phyloP scores from a whole-genome alignment of 1,284 basidiomycete genomes.

The Trichosporon ovoides region DNA sequence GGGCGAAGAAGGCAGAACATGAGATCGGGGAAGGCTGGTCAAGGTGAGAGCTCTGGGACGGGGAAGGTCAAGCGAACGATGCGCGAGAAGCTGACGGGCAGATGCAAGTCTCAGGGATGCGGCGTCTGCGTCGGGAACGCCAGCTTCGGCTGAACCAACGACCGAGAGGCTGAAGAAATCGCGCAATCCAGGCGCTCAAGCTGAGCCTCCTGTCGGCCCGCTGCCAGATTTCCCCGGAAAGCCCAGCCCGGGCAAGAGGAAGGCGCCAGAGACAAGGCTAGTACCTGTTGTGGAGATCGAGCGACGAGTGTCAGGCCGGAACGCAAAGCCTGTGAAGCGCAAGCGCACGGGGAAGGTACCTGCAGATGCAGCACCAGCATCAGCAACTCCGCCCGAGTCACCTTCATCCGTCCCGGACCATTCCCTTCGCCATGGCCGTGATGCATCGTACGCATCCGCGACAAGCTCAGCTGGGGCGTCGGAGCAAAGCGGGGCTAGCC shows the following conservation, averaged over 20 bases:
- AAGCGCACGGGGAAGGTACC: too few relatives aligned
- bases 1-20: neutral
- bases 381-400: too few relatives aligned
- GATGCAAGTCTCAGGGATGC: neutral
- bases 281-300: neutral
- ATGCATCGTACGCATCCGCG: neutral
- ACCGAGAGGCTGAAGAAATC: neutral
- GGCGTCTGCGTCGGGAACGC: neutral
- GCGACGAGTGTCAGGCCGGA: too few relatives aligned
- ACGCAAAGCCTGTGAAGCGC: neutral
- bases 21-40: neutral
- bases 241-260: neutral
- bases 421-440: neutral
- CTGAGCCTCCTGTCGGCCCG: neutral
- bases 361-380: too few relatives aligned
- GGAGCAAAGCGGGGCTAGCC: neutral
- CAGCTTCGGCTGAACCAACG: too few relatives aligned
- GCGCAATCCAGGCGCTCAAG: neutral
- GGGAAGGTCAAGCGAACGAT: neutral
- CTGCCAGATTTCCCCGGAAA: neutral
- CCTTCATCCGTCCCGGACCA: too few relatives aligned
- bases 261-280: neutral
- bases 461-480: neutral
- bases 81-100: neutral
- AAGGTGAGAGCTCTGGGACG: neutral